Base-by-base conservation (phyloP, 495 filamentous ascomycete genomes). In the Cenococcum geophilum region DNA sequence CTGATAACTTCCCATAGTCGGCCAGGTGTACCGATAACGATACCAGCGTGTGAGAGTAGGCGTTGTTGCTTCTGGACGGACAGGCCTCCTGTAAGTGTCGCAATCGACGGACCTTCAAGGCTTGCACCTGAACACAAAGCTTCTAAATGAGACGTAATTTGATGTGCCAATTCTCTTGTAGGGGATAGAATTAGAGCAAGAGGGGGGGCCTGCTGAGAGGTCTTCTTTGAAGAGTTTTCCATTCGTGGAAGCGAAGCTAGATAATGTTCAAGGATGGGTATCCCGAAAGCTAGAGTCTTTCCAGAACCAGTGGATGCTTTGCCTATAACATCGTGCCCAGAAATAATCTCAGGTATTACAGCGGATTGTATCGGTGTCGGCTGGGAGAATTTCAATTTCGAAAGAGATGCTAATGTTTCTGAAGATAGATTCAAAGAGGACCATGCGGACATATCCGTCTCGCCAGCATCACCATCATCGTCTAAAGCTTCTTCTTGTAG, bases 1-100 rank as follows among this genome's bases (percentile, higher is more conserved):
- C 86, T 89, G 36, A 97, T 81, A 23, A 97, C 83, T 70, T 98
- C 95, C 95, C 95, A 98, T 54, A 97, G 76, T 60, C 93, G 80
- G 10, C 93, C 93, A 1, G 93, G 93, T 0, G 93, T 98, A 32
- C 88, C 93, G 66, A 98, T 80, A 32, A 98, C 82, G 45, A 98
- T 88, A 68, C 97, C 89, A 9, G 89, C 91, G 18, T 76, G 71
- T 11, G 76, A 75, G 23, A 98, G 76, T 65, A 89, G 81, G 47
- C 93, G 82, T 66, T 92, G 84, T 69, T 98, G 93, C 74, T 97
- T 97, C 56, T 95, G 89, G 45, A 96, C 77, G 6, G 93, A 91
- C 40, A 98, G 74, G 10, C 93, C 93, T 65, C 93, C 93, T 1
- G 92, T 97, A 16, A 98, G 74, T 12, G 90, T 90, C 23, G 89